Evolutionary conservation across 345 rosid genomes (phyloP), one percentile per base, ranked within the genome.

Genomic region (Mangifera indica): DNA sequence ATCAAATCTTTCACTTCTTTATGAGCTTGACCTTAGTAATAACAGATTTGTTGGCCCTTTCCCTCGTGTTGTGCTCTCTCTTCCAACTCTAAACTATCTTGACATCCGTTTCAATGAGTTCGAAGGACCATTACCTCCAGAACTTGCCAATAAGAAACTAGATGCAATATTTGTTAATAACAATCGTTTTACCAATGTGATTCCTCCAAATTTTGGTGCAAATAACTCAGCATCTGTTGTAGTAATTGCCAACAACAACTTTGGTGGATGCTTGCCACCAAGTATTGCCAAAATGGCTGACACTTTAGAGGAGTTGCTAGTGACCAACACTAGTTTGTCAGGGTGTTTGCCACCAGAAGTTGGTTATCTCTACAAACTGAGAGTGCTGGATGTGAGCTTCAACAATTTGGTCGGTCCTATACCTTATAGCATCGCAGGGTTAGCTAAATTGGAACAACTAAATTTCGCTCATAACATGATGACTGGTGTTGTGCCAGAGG

Each of bases 271-370:
- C 85, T 71, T 94, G 70, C 95, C 97, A 7, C 91, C 92, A 0
- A 85, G 88, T 61, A 91, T 94, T 61, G 70, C 92, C 44, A 79
- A 73, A 70, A 86, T 83, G 10, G 98, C 97, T 0, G 80, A 80
- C 42, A 80, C 89, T 14, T 72, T 94, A 10, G 97, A 94, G 78
- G 97, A 94, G 83, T 73, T 93, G 66, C 81, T 94, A 18, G 46
- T 94, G 11, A 87, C 77, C 37, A 91, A 94, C 86, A 83, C 90
- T 0, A 91, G 85, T 73, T 59, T 91, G 74, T 81, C 91, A 3
- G 97, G 97, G 5, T 93, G 98, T 70, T 85, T 94, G 77, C 94
- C 97, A 0, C 91, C 90, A 0, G 96, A 94, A 81, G 85, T 91
- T 0, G 98, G 97, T 34, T 84, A 84, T 66, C 91, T 94, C 22